A percentile compares a stretch with the other conserved stretches of the same genome.
These are phyloP conservation scores for Macroventuria anomochaeta DNA, from an alignment of 2,329 filamentous ascomycete genomes.

Conservation along the genomic window DNA sequence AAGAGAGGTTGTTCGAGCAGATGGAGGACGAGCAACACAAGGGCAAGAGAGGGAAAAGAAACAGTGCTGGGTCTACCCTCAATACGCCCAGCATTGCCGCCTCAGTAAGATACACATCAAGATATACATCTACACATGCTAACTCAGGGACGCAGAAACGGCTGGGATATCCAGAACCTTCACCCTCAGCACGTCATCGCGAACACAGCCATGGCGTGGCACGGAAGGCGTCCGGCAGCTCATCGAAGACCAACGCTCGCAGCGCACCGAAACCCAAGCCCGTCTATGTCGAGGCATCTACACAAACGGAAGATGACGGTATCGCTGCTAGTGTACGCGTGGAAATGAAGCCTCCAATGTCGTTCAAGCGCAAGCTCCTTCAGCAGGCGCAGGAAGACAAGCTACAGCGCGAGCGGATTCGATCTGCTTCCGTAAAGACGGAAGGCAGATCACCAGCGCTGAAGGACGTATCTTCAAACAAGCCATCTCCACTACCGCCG, in stretches of 20 bases:
- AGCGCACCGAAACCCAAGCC: conserved; percentile 38
- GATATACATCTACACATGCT: conserved; percentile 27
- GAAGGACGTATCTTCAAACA: conserved; percentile 41
- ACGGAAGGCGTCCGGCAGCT: conserved; percentile 48
- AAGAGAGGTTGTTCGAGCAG: conserved; percentile 67
- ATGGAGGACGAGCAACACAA: conserved; percentile 64
- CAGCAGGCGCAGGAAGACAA: conserved; percentile 49
- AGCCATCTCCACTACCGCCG: conserved; percentile 39
- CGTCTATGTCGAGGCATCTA: conserved; percentile 43
- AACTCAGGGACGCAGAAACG: conserved; percentile 43
- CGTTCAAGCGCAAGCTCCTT: conserved; percentile 48
- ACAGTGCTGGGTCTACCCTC: conserved; percentile 61
- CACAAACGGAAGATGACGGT: conserved; percentile 42
- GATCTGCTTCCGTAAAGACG: conserved; percentile 45
- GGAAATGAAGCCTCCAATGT: conserved; percentile 40
- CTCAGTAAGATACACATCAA: conserved; percentile 45
- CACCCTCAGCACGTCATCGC: conserved; percentile 44
- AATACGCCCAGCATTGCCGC: conserved; percentile 57
- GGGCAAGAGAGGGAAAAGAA: conserved; percentile 62
- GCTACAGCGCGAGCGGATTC: conserved; percentile 45
- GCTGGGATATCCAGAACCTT: conserved; percentile 45
- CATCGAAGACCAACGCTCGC: conserved; percentile 48
- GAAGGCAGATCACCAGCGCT: conserved; percentile 43
- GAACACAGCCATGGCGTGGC: conserved; percentile 46
- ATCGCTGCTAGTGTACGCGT: conserved; percentile 10